Base-by-base conservation (phyloP, 2,329 filamentous ascomycete species). In the Ceratocystis ficicola region DNA sequence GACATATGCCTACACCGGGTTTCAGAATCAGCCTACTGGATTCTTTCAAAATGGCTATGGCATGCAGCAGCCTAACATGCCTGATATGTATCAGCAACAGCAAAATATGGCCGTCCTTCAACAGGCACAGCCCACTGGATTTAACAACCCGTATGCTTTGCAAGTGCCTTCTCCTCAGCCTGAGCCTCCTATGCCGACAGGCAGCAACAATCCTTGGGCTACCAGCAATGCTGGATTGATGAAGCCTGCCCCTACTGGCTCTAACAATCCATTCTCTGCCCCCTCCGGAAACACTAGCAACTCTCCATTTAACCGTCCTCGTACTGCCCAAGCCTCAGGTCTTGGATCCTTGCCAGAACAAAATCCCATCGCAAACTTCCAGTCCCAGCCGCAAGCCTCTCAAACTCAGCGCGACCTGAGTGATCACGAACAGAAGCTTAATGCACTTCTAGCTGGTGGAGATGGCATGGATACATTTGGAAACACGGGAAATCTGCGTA, bases 401-500 rank as follows among this genome's bases (percentile, higher is more conserved):
- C 82, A 81, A 68, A 80, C 80, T 1, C 82, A 81, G 71, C 83
- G 78, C 71, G 79, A 83, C 68, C 72, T 85, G 70, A 84, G 76
- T 71, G 83, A 84, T 73, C 85, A 86, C 74, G 82, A 86, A 73
- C 85, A 87, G 25, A 88, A 84, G 72, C 87, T 99, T 70, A 97
- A 97, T 73, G 83, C 88, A 1, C 84, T 99, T 44, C 84, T 99
- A 57, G 83, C 91, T 2, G 85, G 83, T 28, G 92, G 94, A 69
- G 94, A 99, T 66, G 94, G 94, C 28, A 89, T 95, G 79, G 94
- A 99, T 73, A 99, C 94, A 0, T 99, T 95, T 74, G 94, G 94
- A 70, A 99, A 99, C 74, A 90, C 90, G n/a, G 94, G 94, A 70
- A 90, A 97, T 69, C 81, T 96, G 60, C 91, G 94, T 75, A 95